Conservation (phyloP, 164 flowering plant species). For the Vitis labrusca region DNA sequence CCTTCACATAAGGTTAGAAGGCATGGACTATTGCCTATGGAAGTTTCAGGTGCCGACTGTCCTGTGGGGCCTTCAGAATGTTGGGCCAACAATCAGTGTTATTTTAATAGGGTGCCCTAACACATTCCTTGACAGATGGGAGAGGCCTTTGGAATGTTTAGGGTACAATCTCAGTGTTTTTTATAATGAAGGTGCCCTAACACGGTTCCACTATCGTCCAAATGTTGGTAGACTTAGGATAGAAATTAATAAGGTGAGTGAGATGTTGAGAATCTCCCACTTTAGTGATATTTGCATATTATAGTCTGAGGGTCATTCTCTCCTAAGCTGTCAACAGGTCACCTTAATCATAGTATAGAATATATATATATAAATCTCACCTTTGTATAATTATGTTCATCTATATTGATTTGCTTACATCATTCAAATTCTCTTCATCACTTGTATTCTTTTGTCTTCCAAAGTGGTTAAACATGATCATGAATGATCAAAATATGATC, state of each 20-base stretch:
- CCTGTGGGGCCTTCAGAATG: slow-evolving; percentile 26
- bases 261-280: slow-evolving; percentile 9
- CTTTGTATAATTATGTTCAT: slow-evolving; percentile 1
- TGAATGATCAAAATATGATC: too few relatives aligned
- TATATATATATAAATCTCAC: background rate
- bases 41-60: slow-evolving; percentile 15
- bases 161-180: background rate
- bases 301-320: background rate
- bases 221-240: background rate
- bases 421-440: background rate
- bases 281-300: background rate
- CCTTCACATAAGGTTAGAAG: background rate
- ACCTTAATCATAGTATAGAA: background rate
- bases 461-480: too few relatives aligned
- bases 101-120: background rate
- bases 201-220: background rate
- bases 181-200: background rate
- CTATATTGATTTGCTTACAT: background rate
- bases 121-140: background rate
- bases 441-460: background rate
- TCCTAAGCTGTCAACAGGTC: slow-evolving; percentile 12
- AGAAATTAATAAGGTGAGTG: background rate
- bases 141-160: background rate
- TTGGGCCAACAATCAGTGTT: background rate
- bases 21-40: slow-evolving; percentile 13